Conservation (phyloP, 1,284 basidiomycete species). For the Gomphus bonarii region DNA sequence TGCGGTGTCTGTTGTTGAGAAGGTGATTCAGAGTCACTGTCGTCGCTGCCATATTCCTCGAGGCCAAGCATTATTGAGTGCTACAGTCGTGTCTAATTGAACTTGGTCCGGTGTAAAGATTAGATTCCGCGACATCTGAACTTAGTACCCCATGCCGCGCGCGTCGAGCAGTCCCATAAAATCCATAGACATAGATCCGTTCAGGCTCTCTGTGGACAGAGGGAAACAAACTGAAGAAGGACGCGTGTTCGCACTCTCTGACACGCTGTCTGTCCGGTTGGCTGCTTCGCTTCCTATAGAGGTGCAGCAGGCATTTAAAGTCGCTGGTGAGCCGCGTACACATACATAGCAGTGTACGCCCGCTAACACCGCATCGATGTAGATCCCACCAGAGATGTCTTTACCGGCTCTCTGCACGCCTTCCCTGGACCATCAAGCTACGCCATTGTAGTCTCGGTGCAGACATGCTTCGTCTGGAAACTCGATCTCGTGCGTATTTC, state of each 20-base stretch:
- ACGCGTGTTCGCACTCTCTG: constrained; percentile 54
- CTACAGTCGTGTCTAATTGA: too few species aligned
- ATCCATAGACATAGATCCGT: constrained; percentile 2
- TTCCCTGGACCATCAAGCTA: constrained; percentile 65
- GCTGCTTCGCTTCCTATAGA: constrained; percentile 64
- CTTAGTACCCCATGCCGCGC: neutral
- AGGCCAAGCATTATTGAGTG: constrained; percentile 55
- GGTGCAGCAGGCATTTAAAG: constrained; percentile 58
- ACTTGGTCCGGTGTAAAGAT: constrained; percentile 11
- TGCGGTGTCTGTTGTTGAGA: constrained; percentile 5
- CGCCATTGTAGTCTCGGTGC: constrained; percentile 56
- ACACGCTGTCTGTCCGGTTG: constrained; percentile 57
- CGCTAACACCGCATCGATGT: constrained; percentile 8
- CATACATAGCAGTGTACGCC: neutral
- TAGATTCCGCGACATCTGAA: neutral
- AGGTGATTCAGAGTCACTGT: constrained; percentile 35
- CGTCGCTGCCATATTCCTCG: constrained; percentile 64
- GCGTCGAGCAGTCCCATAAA: neutral
- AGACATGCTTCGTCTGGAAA: constrained; percentile 77
- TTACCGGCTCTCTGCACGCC: constrained; percentile 38
- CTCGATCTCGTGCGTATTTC: constrained; percentile 45
- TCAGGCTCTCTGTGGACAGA: constrained; percentile 1
- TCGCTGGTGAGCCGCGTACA: constrained; percentile 39
- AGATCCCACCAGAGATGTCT: constrained; percentile 63
- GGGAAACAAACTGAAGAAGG: constrained; percentile 33